These are phyloP conservation scores for Protostelium mycophagum DNA, from an alignment of 78 protist genomes.

Conservation along the genomic window DNA sequence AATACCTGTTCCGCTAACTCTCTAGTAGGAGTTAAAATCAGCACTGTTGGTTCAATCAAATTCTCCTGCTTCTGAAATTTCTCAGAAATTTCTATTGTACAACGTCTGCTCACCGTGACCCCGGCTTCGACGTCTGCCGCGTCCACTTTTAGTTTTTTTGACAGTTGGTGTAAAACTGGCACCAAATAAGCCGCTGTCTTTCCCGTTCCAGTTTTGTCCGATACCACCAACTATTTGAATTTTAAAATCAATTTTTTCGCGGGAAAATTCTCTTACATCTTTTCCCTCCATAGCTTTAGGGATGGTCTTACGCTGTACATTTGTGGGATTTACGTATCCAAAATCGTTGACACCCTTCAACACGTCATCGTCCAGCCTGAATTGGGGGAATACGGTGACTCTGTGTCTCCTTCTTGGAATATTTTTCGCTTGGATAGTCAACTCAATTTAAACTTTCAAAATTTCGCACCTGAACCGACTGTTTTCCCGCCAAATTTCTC, in stretches of 20 bases:
- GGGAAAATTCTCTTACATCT: not conserved
- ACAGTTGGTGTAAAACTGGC: slow-evolving; percentile 59
- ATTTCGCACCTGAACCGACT: too few relatives aligned
- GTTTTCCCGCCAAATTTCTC: too few relatives aligned
- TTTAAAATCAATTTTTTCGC: not conserved
- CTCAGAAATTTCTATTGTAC: too few relatives aligned
- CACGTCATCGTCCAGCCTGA: not conserved
- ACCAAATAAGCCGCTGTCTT: slow-evolving; percentile 83
- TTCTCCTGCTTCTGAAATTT: not conserved
- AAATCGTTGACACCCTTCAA: not conserved
- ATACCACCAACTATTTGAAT: not conserved
- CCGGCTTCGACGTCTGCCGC: slow-evolving; percentile 41
- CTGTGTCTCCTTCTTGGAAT: not conserved
- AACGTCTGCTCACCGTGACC: not conserved
- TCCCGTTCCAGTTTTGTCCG: slow-evolving; percentile 77
- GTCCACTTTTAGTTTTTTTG: slow-evolving; percentile 35
- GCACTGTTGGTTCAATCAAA: slow-evolving; percentile 45
- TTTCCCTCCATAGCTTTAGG: not conserved
- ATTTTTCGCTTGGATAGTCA: too few relatives aligned
- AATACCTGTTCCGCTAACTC: slow-evolving; percentile 73
- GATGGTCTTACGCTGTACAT: not conserved
- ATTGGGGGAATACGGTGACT: not conserved
- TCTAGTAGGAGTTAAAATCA: slow-evolving; percentile 79
- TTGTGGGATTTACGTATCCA: not conserved
- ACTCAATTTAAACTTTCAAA: too few relatives aligned